A percentile compares a stretch with the other conserved stretches of the same genome.
Evolutionary conservation across 768 basidiomycete genomes (phyloP).

Genomic region (Calocybe cyanea): DNA sequence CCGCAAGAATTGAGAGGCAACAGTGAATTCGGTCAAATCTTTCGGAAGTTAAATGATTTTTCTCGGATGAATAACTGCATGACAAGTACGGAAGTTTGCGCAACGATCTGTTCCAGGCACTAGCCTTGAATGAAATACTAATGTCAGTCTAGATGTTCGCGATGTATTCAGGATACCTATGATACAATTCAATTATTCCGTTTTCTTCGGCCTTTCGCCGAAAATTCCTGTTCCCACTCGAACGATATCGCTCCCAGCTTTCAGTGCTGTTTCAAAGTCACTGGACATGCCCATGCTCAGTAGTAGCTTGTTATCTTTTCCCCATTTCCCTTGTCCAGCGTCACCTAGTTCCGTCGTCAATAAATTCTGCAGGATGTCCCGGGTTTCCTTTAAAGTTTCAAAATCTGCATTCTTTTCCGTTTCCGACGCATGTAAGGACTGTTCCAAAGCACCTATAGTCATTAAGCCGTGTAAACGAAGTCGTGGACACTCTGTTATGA

Average conservation of each 20-base stretch:
- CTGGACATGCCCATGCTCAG: constrained; percentile 97
- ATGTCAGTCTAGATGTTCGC: no score
- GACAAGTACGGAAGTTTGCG: no score
- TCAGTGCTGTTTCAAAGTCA: constrained; percentile 86
- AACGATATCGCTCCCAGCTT: constrained; percentile 82
- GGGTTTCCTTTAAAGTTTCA: constrained; percentile 57
- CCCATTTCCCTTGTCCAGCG: constrained; percentile 35
- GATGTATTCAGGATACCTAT: no score
- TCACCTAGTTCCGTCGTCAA: constrained; percentile 29
- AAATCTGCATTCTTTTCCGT: constrained; percentile 67
- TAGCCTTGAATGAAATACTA: no score
- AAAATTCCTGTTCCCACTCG: constrained; percentile 92
- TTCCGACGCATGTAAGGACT: constrained; percentile 55
- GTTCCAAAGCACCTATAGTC: constrained; percentile 88
- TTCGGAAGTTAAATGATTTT: no score
- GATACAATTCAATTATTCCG: constrained; percentile 6
- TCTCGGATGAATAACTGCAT: no score
- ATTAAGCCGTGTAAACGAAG: constrained; percentile 84
- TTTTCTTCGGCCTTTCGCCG: constrained; percentile 63
- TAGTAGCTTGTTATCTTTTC: constrained; percentile 49
- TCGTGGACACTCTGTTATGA: constrained; percentile 69
- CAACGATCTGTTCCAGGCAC: no score
- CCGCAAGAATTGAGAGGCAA: neutral
- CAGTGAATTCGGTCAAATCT: neutral
- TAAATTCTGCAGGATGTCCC: constrained; percentile 49